Evolutionary conservation across 768 basidiomycete species (phyloP).

Genomic region (Podaxis mareebaensis): DNA sequence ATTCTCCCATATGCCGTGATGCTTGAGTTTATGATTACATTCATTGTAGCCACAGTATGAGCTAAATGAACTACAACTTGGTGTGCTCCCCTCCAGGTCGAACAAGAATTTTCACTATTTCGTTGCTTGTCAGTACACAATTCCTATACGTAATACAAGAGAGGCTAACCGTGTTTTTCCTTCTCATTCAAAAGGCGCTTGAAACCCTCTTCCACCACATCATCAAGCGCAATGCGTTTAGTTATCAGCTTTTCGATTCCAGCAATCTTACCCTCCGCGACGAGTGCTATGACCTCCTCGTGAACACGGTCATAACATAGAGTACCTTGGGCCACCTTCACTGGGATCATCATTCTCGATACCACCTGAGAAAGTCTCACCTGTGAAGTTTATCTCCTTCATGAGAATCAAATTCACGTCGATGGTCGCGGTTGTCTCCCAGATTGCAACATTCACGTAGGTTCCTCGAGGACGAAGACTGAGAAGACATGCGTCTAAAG

Average conservation of each 20-base stretch:
- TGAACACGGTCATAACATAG: constrained; percentile 41
- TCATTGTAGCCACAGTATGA: too few relatives aligned
- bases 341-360: neutral
- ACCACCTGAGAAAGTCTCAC: constrained; percentile 22
- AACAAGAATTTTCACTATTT: constrained; percentile 40
- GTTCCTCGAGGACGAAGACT: constrained; percentile 40
- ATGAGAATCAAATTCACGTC: constrained; percentile 37
- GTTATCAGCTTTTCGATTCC: constrained; percentile 45
- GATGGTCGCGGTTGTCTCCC: constrained; percentile 36
- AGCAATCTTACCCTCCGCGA: constrained; percentile 38
- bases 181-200: constrained; percentile 40
- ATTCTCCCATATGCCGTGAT: too few relatives aligned
- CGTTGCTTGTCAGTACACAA: neutral
- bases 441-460: constrained; percentile 42
- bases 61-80: neutral
- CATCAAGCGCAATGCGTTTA: constrained; percentile 38
- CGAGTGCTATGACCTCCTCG: constrained; percentile 37
- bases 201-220: constrained; percentile 45
- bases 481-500: constrained; percentile 35
- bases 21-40: too few relatives aligned
- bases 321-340: constrained; percentile 26
- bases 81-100: constrained; percentile 18
- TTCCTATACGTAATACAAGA: neutral
- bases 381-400: constrained; percentile 41
- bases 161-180: constrained; percentile 37